Evolutionary conservation across 805 yeast species (phyloP), one percentile per base, ranked within the genome.

Genomic region (Kluyveromyces aestuarii): DNA sequence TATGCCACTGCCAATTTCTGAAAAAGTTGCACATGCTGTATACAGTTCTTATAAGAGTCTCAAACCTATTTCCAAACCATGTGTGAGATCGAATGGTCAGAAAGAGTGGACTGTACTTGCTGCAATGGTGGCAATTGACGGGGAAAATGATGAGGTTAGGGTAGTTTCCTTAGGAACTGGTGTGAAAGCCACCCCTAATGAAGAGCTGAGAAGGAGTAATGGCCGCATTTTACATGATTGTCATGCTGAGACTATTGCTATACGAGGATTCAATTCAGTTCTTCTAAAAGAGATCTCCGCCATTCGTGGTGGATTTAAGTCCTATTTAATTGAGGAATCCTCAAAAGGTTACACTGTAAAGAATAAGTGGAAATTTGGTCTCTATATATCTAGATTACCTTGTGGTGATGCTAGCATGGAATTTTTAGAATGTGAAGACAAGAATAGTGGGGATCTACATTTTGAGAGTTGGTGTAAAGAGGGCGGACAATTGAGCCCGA

Each of bases 371-470:
- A 59, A 70, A 44, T 63, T 88, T 48, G 82, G 81, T 0, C 60
- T 88, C 53, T 82, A 79, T 51, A 69, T 85, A 6, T 79, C 90
- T 10, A 93, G 85, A 52, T 72, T 82, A 0, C 97, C 97, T 0
- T 90, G 98, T 69, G 98, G 98, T 1, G 97, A 90, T 62, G 81
- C 87, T 0, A 83, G 95, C 6, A 76, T 88, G 79, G 74, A 73
- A 30, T 54, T 64, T 2, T 49, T 68, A 14, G 40, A 46, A 11
- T 48, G 46, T 6, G 53, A 49, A 18, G 45, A 37, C 14, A 16
- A 39, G 1, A 41, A 46, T 6, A 30, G 14, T 13, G 35, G 14
- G 3, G 35, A 2, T 30, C 7, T 13, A 30, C 50, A 52, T 8
- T 54, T 49, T 2, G 45, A 48, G 8, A 53, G 52, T 11, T 16